Base-by-base conservation (phyloP, 2,329 filamentous ascomycete species). In the Coniochaeta sp. region DNA sequence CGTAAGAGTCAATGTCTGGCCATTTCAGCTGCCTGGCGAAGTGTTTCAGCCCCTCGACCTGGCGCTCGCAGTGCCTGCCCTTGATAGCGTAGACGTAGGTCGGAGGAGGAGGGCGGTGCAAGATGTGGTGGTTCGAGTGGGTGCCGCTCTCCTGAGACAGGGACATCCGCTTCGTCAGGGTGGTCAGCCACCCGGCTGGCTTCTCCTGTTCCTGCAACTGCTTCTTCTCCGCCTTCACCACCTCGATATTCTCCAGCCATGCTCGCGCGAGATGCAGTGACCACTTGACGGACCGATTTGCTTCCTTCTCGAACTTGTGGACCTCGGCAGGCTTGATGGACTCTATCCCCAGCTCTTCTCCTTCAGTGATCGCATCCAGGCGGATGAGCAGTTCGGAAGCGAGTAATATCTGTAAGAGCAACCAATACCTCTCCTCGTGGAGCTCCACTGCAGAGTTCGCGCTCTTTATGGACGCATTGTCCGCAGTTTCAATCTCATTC, bases 181-280 rank as follows among this genome's bases (percentile, higher is more conserved):
- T 79, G 1, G 83, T 82, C 34, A 88, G 72, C 85, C 85, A 88
- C 47, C 80, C 67, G 68, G 69, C 64, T 62, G 65, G 69, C 62
- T 64, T 70, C 58, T 68, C 72, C 66, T 70, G 74, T 62, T 67
- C 65, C 59, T 61, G 65, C 30, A 62, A 63, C 22, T 64, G 68
- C 34, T 59, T 67, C 60, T 62, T 64, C 56, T 77, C 73, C 28
- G 75, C 72, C 63, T 77, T 81, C 58, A 80, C 77, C 26, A 89
- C 75, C 9, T 80, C 79, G 32, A 89, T 86, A 62, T 89, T 89
- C 63, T 88, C 83, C n/a, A 89, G 77, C 86, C 86, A 89, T 50
- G 80, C 79, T 28, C 85, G 78, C 17, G 86, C 86, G 34, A 89
- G 75, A 44, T 88, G 75, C 42, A 89, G 72, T 4, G 86, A 88